Percentiles rank a stretch among this genome's conserved stretches.
These are phyloP conservation scores for Starmerella bombicola DNA, from an alignment of 805 yeast species.

Conservation along the genomic window DNA sequence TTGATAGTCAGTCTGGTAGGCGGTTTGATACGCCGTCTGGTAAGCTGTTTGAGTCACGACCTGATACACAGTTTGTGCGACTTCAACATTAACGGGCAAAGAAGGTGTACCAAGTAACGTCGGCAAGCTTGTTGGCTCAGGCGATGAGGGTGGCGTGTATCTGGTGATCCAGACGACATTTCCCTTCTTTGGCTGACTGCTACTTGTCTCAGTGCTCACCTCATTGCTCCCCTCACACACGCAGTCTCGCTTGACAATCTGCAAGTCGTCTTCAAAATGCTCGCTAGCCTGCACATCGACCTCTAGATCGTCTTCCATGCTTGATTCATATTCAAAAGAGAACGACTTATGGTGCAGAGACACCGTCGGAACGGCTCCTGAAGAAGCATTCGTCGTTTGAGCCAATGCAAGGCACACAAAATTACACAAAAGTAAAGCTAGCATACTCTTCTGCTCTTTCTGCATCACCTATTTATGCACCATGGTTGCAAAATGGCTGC, in stretches of 20 bases:
- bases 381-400: too few species aligned
- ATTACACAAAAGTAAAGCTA: too few species aligned
- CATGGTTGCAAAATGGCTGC: too few species aligned
- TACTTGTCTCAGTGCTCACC: background rate
- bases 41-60: too few species aligned
- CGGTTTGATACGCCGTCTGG: background rate
- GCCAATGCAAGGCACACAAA: too few species aligned
- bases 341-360: too few species aligned
- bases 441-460: too few species aligned
- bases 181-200: background rate
- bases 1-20: background rate
- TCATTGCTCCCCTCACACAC: background rate
- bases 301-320: constrained; percentile 6
- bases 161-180: constrained; percentile 7
- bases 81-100: background rate
- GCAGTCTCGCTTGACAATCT: too few species aligned
- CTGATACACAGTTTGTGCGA: background rate
- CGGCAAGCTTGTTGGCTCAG: too few species aligned
- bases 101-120: background rate
- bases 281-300: constrained; percentile 4
- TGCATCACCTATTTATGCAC: too few species aligned
- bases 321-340: constrained; percentile 6
- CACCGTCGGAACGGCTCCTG: too few species aligned
- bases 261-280: background rate
- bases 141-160: background rate